A percentile compares a stretch with the other conserved stretches of the same genome.
Conservation (phyloP, 1,284 basidiomycete genomes). For the Rhizoctonia solani region DNA sequence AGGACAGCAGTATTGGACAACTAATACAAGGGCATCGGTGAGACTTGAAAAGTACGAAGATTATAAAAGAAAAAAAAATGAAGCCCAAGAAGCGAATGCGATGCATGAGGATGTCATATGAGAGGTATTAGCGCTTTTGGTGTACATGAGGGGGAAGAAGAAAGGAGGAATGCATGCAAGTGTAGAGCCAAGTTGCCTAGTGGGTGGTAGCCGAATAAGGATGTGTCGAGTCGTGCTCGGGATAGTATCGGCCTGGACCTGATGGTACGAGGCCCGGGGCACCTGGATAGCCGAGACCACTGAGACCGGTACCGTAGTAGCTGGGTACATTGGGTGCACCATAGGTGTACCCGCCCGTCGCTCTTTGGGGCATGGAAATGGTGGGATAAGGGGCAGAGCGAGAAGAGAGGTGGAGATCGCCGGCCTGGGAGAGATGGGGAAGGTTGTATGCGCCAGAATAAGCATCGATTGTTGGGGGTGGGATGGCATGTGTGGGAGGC, state of each 20-base stretch:
- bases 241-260: slow-evolving; percentile 5
- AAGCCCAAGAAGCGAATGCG: too few relatives aligned
- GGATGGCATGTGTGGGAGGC: not conserved
- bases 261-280: not conserved
- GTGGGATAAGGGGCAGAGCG: not conserved
- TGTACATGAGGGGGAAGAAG: too few relatives aligned
- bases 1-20: too few relatives aligned
- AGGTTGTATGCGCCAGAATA: slow-evolving; percentile 26
- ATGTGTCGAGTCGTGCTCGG: too few relatives aligned
- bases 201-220: too few relatives aligned
- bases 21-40: too few relatives aligned
- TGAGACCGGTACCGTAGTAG: slow-evolving; percentile 12
- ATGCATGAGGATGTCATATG: too few relatives aligned
- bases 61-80: too few relatives aligned
- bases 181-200: too few relatives aligned
- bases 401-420: slow-evolving; percentile 12
- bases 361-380: not conserved
- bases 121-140: too few relatives aligned
- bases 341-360: not conserved
- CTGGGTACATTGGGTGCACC: not conserved
- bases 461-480: slow-evolving; percentile 2
- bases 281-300: not conserved
- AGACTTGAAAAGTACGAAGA: too few relatives aligned
- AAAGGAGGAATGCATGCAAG: too few relatives aligned
- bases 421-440: slow-evolving; percentile 1